Conservation (phyloP, 805 yeast genomes). For the Schwanniomyces yamadae region DNA sequence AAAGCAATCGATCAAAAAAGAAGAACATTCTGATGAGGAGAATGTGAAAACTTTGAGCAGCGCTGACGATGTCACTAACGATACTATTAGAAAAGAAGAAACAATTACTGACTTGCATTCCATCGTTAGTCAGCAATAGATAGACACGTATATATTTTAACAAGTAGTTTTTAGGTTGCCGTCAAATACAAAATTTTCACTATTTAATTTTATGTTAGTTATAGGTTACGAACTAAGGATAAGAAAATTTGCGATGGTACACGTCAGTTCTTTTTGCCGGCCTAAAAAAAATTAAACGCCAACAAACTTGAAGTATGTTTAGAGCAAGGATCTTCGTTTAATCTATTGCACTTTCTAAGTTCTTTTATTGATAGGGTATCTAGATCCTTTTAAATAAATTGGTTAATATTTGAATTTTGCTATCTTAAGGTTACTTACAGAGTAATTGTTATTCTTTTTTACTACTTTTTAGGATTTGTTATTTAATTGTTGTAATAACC, state of each 20-base stretch:
- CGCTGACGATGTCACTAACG: constrained; percentile 12
- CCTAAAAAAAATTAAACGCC: constrained; percentile 4
- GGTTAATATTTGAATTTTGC: no score
- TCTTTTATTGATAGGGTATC: not conserved
- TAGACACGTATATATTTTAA: not conserved
- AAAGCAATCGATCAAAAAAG: constrained; percentile 4
- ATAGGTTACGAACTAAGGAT: not conserved
- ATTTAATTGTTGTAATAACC: not conserved
- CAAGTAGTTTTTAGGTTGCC: no score
- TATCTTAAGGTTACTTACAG: no score
- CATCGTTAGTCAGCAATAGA: constrained; percentile 17
- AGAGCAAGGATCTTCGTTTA: not conserved
- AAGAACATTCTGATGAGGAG: constrained; percentile 5
- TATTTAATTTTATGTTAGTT: no score
- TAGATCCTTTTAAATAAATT: no score
- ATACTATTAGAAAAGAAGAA: constrained; percentile 43
- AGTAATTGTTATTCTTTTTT: not conserved
- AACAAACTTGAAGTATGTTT: not conserved
- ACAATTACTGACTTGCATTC: constrained; percentile 54
- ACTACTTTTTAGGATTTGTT: not conserved
- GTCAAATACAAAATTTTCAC: no score
- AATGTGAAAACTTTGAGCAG: constrained; percentile 6
- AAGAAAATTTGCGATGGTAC: not conserved
- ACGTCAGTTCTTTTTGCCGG: not conserved
- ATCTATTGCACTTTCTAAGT: not conserved